Evolutionary conservation across 1,139 yeast genomes (phyloP), one percentile per base, ranked within the genome.

Genomic region (Meyerozyma smithsonii): DNA sequence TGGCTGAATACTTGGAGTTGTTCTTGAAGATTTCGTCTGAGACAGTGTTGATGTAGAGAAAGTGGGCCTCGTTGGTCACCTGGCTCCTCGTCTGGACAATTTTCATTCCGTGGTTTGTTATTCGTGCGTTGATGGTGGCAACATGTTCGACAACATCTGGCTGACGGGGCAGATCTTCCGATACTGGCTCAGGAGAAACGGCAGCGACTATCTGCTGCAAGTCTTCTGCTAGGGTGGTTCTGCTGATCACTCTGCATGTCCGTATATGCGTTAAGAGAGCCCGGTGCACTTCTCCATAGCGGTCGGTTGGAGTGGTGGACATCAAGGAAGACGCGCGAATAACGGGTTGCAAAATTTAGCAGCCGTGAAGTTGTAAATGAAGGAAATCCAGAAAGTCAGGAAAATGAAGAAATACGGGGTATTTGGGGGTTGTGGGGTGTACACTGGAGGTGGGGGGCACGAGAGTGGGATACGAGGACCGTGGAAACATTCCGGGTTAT

Each of bases 191-290:
- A 11, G 16, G 35, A 4, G 32, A 25, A 12, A 33, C 37, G 17
- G 33, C 35, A 28, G n/a, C 38, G 21, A 37, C 39, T n/a, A 30
- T 39, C 14, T 32, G 25, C 7, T 17, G 24, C 42, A 46, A 49
- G 37, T 44, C 39, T 4, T 36, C 38, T 4, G 28, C 30, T 7
- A 62, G 49, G 7, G 46, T 46, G 3, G 37, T 61, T 7, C 44
- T 41, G 10, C 41, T 28, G 24, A 48, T 38, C 37, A 37, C 44
- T 15, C 46, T 64, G 21, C 59, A 56, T 0, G 74, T 55, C 24
- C 79, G 58, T 8, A 77, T 48, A 41, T 68, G 65, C 23, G 79
- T 78, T 8, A 77, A 57, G 1, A 75, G 46, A 1, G 72, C 63
- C 18, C 70, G 58, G 44, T 74, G 77, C 1, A 64, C 47, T 32